Evolutionary conservation across 352 stramenopile genomes (phyloP), one percentile per base, ranked within the genome.

Genomic region (Globisporangium carolinianum): DNA sequence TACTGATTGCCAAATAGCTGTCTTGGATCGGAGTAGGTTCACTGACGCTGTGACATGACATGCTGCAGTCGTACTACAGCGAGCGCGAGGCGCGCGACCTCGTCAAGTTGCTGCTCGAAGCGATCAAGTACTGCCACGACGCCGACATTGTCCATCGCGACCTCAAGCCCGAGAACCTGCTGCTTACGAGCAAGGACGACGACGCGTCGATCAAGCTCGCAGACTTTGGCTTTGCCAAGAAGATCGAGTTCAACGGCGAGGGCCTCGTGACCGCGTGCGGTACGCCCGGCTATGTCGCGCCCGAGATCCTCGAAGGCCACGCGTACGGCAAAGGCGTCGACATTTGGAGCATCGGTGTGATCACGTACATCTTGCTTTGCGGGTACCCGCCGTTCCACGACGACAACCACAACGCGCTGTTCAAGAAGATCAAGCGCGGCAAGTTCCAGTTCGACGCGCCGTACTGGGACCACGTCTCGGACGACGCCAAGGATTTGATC

Each of bases 401-500:
- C 65, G 83, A 97, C 67, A 98, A 97, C 72, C 91, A 97, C 69
- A 86, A 88, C 35, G 83, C 88, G 47, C 83, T 98, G 15, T 98
- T 98, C 69, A 87, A 90, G 55, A 98, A 97, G 66, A 98, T 98
- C 67, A 95, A 96, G 67, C 87, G 82, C 53, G 94, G 91, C 53
- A 88, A 96, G 59, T 98, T 96, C 69, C 75, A 97, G 75, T 98
- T 98, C 60, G 91, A 98, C 61, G 87, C 89, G n/a, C 91, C 97
- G 15, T 98, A 98, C 72, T 98, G 94, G 94, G 84, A 93, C 66
- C 78, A 95, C 61, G 85, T 98, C 12, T 97, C 86, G 38, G 89
- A 94, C 49, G 78, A 97, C 52, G 95, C 91, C 49, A 98, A 98
- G 69, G 91, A 98, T 54, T 72, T 98, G 37, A 97, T 98, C 62